A percentile compares a stretch with the other conserved stretches of the same genome.
These are phyloP conservation scores for Diaporthe destruens DNA, from an alignment of 2,329 filamentous ascomycete species.

Conservation along the genomic window DNA sequence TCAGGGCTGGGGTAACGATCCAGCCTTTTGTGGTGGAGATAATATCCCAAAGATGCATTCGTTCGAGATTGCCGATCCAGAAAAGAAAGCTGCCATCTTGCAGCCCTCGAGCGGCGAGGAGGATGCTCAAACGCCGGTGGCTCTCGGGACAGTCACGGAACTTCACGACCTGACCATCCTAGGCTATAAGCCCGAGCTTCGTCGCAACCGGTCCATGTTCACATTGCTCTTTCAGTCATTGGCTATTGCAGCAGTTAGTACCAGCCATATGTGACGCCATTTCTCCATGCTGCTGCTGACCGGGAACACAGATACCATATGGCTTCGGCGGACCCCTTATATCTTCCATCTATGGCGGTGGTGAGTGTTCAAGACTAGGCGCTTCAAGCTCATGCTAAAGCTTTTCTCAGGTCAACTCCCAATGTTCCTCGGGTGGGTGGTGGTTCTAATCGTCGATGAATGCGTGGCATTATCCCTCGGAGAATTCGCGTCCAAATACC, in stretches of 20 bases:
- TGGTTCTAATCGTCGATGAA: slow-evolving; percentile 65
- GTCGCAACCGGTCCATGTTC: slow-evolving; percentile 69
- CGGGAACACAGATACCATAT: slow-evolving; percentile 60
- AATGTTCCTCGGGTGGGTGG: slow-evolving; percentile 69
- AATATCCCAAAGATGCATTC: slow-evolving; percentile 18
- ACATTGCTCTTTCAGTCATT: slow-evolving; percentile 72
- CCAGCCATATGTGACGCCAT: background rate
- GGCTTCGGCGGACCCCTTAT: slow-evolving; percentile 58
- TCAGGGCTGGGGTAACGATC: no score
- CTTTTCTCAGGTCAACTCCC: slow-evolving; percentile 59
- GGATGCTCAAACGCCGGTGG: slow-evolving; percentile 19
- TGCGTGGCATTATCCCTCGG: slow-evolving; percentile 64
- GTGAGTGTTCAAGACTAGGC: slow-evolving; percentile 43
- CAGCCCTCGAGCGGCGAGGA: slow-evolving; percentile 32
- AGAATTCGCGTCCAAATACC: slow-evolving; percentile 64
- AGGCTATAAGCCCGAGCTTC: slow-evolving; percentile 70
- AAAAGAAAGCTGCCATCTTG: slow-evolving; percentile 9
- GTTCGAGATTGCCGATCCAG: slow-evolving; percentile 2
- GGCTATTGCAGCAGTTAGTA: slow-evolving; percentile 65
- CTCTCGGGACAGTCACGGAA: slow-evolving; percentile 44
- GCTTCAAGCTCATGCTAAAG: background rate
- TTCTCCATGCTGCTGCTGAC: background rate
- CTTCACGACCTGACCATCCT: slow-evolving; percentile 54
- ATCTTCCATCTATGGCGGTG: slow-evolving; percentile 54
- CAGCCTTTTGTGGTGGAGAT: background rate